Conservation (phyloP, 2,329 filamentous ascomycete species). For the Ophiostoma australiae region DNA sequence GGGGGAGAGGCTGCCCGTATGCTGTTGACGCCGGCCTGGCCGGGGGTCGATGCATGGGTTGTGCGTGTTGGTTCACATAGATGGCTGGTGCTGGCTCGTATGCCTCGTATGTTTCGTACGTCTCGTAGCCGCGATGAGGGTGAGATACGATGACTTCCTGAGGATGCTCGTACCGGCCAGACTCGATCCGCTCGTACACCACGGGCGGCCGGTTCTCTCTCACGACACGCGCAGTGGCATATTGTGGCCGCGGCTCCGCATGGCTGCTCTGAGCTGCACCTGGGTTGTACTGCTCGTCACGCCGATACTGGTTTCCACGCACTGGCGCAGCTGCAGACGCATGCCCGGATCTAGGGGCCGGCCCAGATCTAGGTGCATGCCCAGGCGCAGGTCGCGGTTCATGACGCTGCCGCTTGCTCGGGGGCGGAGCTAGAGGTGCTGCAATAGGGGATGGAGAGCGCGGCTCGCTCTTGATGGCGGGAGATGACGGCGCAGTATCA, state of each 20-base stretch:
- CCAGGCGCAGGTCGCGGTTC: constrained; percentile 36
- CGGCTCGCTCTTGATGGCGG: constrained; percentile 61
- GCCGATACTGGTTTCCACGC: constrained; percentile 18
- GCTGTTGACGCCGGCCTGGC: background rate
- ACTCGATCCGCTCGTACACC: constrained; percentile 36
- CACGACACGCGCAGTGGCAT: background rate
- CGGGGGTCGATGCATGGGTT: constrained; percentile 19
- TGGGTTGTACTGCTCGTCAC: constrained; percentile 17
- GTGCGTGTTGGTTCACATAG: constrained; percentile 36
- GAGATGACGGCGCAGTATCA: constrained; percentile 46
- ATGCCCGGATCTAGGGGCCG: background rate
- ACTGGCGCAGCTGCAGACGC: background rate
- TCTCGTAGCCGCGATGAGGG: constrained; percentile 7
- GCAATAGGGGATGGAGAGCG: constrained; percentile 56
- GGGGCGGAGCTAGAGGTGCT: constrained; percentile 49
- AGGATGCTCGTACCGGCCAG: constrained; percentile 29
- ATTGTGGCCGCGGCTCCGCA: background rate
- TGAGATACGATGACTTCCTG: constrained; percentile 23
- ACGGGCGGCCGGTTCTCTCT: constrained; percentile 34
- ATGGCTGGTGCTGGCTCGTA: constrained; percentile 32
- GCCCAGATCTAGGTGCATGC: background rate
- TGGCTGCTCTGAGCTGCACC: background rate
- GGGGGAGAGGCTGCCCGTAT: background rate
- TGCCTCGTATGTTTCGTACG: constrained; percentile 28
- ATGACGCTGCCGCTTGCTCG: constrained; percentile 54